Evolutionary conservation across 73 alveolate genomes (phyloP).

Genomic region (Paramecium biaurelia): DNA sequence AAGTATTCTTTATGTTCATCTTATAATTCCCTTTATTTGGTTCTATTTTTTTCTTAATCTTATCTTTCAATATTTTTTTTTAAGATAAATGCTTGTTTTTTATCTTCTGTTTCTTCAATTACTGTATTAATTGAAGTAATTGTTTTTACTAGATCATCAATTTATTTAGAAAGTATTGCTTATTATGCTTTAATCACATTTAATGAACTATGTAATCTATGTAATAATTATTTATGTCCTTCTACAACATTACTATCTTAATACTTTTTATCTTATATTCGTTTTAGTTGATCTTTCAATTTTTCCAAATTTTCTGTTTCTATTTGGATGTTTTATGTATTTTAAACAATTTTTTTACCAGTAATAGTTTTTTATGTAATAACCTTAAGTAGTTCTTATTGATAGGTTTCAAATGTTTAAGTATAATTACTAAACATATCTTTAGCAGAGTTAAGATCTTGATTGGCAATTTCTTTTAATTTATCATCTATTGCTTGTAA

Average conservation of each 20-base stretch:
- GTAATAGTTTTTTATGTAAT: neutral
- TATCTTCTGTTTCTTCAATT: slow-evolving; percentile 44
- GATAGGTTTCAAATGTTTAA: neutral
- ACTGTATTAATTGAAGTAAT: neutral
- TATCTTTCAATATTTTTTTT: neutral
- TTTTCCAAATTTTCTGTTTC: neutral
- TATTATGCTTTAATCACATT: neutral
- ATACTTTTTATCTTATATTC: neutral
- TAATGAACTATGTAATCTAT: neutral
- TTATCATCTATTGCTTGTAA: neutral
- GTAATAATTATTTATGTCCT: neutral
- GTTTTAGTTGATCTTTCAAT: neutral
- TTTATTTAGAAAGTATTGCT: neutral
- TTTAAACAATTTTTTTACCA: neutral
- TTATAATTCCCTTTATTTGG: neutral
- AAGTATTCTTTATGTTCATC: slow-evolving; percentile 14
- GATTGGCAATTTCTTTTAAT: slow-evolving; percentile 32
- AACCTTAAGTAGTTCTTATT: neutral
- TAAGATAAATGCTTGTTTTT: neutral
- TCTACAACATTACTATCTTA: neutral
- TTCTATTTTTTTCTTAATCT: neutral
- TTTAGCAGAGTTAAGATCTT: slow-evolving; percentile 21
- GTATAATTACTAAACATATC: neutral
- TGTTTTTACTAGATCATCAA: neutral
- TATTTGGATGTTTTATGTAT: neutral